Base-by-base conservation (phyloP, 257 asterid species). In the Paulownia fortunei region DNA sequence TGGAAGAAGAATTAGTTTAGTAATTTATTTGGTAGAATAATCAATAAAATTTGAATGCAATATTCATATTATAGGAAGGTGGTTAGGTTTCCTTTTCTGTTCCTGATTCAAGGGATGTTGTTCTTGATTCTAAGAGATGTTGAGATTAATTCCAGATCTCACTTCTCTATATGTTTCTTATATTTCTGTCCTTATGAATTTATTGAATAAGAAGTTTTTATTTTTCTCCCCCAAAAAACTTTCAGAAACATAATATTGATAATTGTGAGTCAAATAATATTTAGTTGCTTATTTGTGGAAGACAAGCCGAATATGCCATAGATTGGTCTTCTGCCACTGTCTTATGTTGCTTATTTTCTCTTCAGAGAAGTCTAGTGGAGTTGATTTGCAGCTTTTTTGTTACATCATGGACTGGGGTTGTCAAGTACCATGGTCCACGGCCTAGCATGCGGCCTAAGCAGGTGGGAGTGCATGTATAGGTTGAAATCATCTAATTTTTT, bases 351-450 rank as follows among this genome's bases (percentile, higher is more conserved):
- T 75, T 77, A 39, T 81, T 72, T 81, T 60, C 78, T 68, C 76
- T 74, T 44, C 87, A 91, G 97, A 87, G 97, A 79, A 87, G 90
- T 66, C 94, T 96, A 74, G 99, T 96, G 89, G 99, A 96, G 87
- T 82, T 96, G 88, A 92, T 96, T 79, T 96, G 99, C 93, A 88
- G 95, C 79, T 92, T 96, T 84, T 96, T 96, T 74, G 99, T 96
- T 56, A 97, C 99, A 70, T 96, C 99, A 65, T 96, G 99, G 99
- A 96, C 99, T 81, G 99, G 99, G 77, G 98, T 90, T 81, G 97
- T 93, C 89, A 96, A 96, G 86, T 96, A 96, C 81, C 98, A 96
- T 58, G 98, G 99, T 61, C 98, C 99, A 75, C 88, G 98, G 79
- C 99, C 99, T 19, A 90, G 98, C 87, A 89, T 92, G 79, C 88